Evolutionary conservation across 2,329 filamentous ascomycete species (phyloP).

Genomic region (Pseudocercospora fijiensis): DNA sequence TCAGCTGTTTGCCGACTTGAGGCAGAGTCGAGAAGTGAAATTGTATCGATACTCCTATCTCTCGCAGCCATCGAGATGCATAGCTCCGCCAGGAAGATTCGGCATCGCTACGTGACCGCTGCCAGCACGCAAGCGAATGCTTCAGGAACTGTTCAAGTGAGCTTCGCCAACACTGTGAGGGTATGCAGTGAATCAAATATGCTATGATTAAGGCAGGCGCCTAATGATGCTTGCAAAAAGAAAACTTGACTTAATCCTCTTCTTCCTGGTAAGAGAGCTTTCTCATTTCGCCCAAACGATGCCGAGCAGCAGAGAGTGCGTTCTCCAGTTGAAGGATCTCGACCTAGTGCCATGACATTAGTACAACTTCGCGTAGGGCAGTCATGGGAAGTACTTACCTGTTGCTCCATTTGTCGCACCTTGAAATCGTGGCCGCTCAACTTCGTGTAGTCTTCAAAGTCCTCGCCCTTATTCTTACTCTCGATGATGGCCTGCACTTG

Average conservation of each 20-base stretch:
- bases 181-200: background rate
- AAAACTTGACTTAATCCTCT: slow-evolving; percentile 48
- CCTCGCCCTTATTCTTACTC: slow-evolving; percentile 72
- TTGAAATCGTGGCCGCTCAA: slow-evolving; percentile 96
- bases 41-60: no score
- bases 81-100: no score
- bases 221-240: background rate
- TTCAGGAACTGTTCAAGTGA: background rate
- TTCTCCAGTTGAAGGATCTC: slow-evolving; percentile 97
- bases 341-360: no score
- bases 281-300: slow-evolving; percentile 91
- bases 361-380: no score
- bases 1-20: no score
- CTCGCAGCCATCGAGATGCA: no score
- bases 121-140: background rate
- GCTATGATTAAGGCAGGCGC: background rate
- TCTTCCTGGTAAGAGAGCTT: slow-evolving; percentile 94
- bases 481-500: slow-evolving; percentile 95
- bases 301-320: slow-evolving; percentile 71
- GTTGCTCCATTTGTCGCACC: slow-evolving; percentile 98
- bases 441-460: slow-evolving; percentile 76
- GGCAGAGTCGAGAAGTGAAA: no score
- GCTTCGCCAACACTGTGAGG: background rate
- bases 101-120: background rate
- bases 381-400: no score